These are phyloP conservation scores for Lactarius evosmus DNA, from an alignment of 768 basidiomycete genomes.

Conservation along the genomic window DNA sequence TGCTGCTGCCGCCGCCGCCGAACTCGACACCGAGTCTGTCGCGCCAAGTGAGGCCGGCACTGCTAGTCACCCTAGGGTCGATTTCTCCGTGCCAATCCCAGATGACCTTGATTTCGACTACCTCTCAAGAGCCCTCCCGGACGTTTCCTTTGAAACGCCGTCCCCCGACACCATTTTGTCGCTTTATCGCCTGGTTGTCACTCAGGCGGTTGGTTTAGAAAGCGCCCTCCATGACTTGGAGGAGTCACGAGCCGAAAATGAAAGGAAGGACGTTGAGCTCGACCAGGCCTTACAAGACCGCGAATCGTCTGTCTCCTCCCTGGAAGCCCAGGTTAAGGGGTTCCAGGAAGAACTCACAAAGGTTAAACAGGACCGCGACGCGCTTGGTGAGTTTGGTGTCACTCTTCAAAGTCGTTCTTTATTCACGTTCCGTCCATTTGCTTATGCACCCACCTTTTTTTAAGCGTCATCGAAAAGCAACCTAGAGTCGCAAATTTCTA, in stretches of 20 bases:
- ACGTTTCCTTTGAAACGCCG: conserved; percentile 52
- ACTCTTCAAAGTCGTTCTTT: conserved; percentile 21
- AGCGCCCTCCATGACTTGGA: conserved; percentile 61
- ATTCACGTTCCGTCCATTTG: conserved; percentile 28
- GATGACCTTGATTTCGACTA: conserved; percentile 63
- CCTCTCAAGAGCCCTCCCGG: conserved; percentile 60
- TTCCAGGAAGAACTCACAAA: conserved; percentile 54
- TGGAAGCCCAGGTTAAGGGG: conserved; percentile 50
- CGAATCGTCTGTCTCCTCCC: conserved; percentile 56
- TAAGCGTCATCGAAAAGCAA: conserved; percentile 46
- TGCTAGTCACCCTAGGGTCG: conserved; percentile 39
- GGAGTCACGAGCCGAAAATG: conserved; percentile 60
- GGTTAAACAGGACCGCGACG: conserved; percentile 60
- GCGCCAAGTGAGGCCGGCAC: conserved; percentile 34
- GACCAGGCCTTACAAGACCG: conserved; percentile 82
- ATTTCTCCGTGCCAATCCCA: conserved; percentile 49
- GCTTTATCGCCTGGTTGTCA: conserved; percentile 59
- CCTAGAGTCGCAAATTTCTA: conserved; percentile 54
- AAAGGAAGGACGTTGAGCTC: conserved; percentile 76
- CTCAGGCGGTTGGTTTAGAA: conserved; percentile 56
- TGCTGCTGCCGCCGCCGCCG: conserved; percentile 29
- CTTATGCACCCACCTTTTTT: not conserved
- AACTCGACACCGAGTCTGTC: conserved; percentile 32
- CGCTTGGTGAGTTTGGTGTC: conserved; percentile 50
- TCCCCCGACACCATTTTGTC: conserved; percentile 57